Conservation (phyloP, 345 rosid species). For the Arabidopsis suecica region DNA sequence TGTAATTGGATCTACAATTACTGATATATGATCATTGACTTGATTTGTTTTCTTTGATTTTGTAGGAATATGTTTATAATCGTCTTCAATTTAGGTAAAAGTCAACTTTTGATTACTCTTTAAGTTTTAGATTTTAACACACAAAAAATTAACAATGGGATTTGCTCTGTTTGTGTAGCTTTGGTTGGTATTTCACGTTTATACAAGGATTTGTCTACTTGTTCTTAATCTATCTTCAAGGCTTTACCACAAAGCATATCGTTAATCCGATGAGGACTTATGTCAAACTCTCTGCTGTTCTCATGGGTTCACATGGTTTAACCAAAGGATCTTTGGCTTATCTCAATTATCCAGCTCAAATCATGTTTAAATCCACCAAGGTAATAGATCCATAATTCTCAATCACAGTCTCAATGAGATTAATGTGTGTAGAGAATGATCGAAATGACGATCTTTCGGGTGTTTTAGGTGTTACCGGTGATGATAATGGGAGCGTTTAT, state of each 20-base stretch:
- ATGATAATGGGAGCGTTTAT: conserved; percentile 98
- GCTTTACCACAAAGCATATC: conserved; percentile 86
- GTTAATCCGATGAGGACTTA: conserved; percentile 98
- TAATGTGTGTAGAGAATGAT: neutral
- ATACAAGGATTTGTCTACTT: conserved; percentile 97
- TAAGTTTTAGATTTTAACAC: neutral
- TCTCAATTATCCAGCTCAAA: conserved; percentile 97
- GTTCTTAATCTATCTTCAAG: conserved; percentile 83
- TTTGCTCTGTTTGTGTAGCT: conserved; percentile 58
- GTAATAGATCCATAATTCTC: conserved; percentile 33
- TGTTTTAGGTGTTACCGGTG: conserved; percentile 77
- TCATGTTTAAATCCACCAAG: conserved; percentile 99
- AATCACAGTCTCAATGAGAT: neutral
- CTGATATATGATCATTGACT: conserved; percentile 17
- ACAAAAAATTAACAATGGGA: conserved; percentile 4
- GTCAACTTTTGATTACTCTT: conserved; percentile 12
- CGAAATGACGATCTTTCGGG: conserved; percentile 14
- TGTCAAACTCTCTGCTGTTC: conserved; percentile 94
- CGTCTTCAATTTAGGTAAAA: conserved; percentile 87
- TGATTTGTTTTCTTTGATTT: conserved; percentile 22
- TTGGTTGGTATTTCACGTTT: conserved; percentile 98
- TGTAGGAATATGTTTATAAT: conserved; percentile 97
- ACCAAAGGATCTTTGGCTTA: conserved; percentile 97
- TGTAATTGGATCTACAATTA: conserved; percentile 19
- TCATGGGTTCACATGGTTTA: conserved; percentile 96